These are phyloP conservation scores for Coemansia sp. DNA, from an alignment of 192 early-diverging fungal genomes.

Conservation along the genomic window DNA sequence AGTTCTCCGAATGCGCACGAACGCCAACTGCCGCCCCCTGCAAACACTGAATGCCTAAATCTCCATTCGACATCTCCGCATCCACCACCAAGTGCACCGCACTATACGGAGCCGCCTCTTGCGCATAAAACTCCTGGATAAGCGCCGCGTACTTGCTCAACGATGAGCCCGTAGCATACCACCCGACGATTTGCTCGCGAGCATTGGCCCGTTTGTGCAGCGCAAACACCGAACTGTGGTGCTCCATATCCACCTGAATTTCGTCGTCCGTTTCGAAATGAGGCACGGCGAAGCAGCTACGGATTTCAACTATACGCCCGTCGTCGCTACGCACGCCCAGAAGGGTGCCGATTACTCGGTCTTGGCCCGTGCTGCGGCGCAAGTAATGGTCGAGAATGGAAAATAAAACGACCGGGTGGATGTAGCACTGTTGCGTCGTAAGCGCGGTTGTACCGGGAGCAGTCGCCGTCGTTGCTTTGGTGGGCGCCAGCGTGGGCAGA, in stretches of 20 bases:
- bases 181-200: slow-evolving; percentile 90
- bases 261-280: slow-evolving; percentile 76
- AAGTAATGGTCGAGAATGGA: slow-evolving; percentile 90
- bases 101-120: slow-evolving; percentile 67
- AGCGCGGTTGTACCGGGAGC: slow-evolving; percentile 23
- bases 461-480: slow-evolving; percentile 3
- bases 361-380: slow-evolving; percentile 79
- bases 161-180: slow-evolving; percentile 78
- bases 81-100: slow-evolving; percentile 90
- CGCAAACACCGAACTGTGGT: slow-evolving; percentile 80
- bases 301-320: slow-evolving; percentile 83
- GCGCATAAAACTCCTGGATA: slow-evolving; percentile 78
- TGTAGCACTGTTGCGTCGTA: slow-evolving; percentile 52
- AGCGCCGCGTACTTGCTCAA: slow-evolving; percentile 71
- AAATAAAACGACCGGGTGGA: slow-evolving; percentile 82
- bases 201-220: slow-evolving; percentile 87
- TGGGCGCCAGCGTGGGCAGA: slow-evolving; percentile 44
- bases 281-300: slow-evolving; percentile 82
- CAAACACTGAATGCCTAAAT: slow-evolving; percentile 73
- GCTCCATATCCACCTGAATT: slow-evolving; percentile 87
- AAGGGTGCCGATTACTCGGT: slow-evolving; percentile 86
- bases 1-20: slow-evolving; percentile 71
- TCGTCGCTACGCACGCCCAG: slow-evolving; percentile 87
- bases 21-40: slow-evolving; percentile 74
- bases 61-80: slow-evolving; percentile 69